Conservation (phyloP, 164 flowering plant genomes). For the Liriodendron chinense region DNA sequence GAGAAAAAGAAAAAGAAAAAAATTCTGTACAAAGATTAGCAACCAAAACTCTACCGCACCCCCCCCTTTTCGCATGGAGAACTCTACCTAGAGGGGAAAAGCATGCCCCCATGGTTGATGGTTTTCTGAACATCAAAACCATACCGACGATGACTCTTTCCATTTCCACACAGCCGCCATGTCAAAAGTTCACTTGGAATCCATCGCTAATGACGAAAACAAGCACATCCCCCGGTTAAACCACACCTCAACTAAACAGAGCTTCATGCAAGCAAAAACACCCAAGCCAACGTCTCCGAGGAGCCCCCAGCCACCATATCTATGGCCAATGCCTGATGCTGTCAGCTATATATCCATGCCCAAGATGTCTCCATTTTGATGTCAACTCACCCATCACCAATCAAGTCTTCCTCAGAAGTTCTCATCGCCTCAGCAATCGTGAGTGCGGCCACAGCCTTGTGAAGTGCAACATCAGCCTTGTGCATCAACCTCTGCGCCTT, state of each 20-base stretch:
- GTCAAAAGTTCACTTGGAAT: conserved; percentile 16
- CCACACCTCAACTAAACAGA: conserved; percentile 5
- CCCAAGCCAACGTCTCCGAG: not conserved
- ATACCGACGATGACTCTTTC: not conserved
- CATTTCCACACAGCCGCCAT: conserved; percentile 6
- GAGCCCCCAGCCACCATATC: not conserved
- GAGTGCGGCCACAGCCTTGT: conserved; percentile 83
- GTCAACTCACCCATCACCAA: conserved; percentile 27
- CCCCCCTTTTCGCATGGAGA: conserved; percentile 33
- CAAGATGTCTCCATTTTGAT: not conserved
- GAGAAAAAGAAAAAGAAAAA: conserved; percentile 5
- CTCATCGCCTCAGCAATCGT: conserved; percentile 84
- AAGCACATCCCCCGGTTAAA: not conserved
- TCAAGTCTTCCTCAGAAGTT: conserved; percentile 40
- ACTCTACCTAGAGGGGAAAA: conserved; percentile 11
- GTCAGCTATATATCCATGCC: not conserved
- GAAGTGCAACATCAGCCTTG: conserved; percentile 81
- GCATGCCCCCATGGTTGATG: conserved; percentile 1
- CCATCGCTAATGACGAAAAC: conserved; percentile 5
- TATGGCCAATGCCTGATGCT: not conserved
- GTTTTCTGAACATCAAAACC: not conserved
- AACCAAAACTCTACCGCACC: conserved; percentile 46
- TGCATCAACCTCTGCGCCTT: conserved; percentile 70
- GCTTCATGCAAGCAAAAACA: conserved; percentile 15
- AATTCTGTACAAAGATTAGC: conserved; percentile 50